Percentiles rank a stretch among this genome's conserved stretches.
Conservation (phyloP, 1,284 basidiomycete species). For the Flammula alnicola region DNA sequence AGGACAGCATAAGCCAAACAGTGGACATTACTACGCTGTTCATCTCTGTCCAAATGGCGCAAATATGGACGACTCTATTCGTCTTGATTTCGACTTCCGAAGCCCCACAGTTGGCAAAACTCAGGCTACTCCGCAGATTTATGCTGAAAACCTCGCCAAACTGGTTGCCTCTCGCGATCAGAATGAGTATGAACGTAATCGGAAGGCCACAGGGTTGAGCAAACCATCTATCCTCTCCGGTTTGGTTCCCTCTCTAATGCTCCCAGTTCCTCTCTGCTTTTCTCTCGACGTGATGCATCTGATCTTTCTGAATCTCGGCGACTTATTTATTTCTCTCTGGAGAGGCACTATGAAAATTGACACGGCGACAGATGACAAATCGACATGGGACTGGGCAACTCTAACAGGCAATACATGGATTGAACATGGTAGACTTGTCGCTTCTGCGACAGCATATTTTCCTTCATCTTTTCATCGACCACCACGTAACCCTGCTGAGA, state of each 20-base stretch:
- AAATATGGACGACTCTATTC: constrained; percentile 23
- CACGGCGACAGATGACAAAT: constrained; percentile 24
- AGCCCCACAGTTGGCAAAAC: background rate
- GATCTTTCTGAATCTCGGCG: constrained; percentile 32
- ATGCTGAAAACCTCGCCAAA: constrained; percentile 21
- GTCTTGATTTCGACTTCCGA: constrained; percentile 11
- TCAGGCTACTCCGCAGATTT: too few species aligned
- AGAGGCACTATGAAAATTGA: constrained; percentile 35
- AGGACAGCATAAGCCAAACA: constrained; percentile 35
- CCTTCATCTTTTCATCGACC: constrained; percentile 32
- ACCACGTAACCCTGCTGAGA: constrained; percentile 42
- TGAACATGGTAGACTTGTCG: constrained; percentile 39
- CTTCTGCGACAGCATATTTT: constrained; percentile 24
- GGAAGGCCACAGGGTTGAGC: constrained; percentile 38
- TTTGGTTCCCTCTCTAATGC: constrained; percentile 15
- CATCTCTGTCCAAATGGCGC: constrained; percentile 30
- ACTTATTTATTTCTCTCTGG: constrained; percentile 36
- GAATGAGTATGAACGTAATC: constrained; percentile 29
- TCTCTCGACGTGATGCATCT: constrained; percentile 40
- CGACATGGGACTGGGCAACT: constrained; percentile 40
- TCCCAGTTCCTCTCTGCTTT: constrained; percentile 36
- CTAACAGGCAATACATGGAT: constrained; percentile 37
- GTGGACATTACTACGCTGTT: constrained; percentile 37
- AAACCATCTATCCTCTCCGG: constrained; percentile 40
- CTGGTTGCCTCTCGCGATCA: constrained; percentile 23